Evolutionary conservation across 768 basidiomycete species (phyloP).

Genomic region (Phanerochaete sordida): DNA sequence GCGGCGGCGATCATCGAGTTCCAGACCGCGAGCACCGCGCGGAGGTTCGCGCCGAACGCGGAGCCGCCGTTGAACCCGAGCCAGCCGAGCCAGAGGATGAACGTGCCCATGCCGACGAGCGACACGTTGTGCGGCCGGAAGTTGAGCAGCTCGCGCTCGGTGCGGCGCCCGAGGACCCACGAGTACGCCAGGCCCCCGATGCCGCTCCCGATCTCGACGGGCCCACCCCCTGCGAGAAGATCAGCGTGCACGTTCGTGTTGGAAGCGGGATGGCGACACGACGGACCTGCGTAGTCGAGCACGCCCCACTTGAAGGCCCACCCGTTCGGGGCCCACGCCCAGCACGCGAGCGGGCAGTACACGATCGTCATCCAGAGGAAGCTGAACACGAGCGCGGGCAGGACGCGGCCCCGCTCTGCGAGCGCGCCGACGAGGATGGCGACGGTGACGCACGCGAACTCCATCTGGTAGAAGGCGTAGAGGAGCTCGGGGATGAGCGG

Average conservation of each 20-base stretch:
- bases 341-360: slow-evolving; percentile 84
- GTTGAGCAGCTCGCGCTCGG: slow-evolving; percentile 66
- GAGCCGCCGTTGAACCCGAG: slow-evolving; percentile 90
- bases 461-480: slow-evolving; percentile 86
- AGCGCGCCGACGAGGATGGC: slow-evolving; percentile 75
- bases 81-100: slow-evolving; percentile 87
- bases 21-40: slow-evolving; percentile 82
- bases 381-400: slow-evolving; percentile 76
- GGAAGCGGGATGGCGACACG: slow-evolving; percentile 9
- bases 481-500: slow-evolving; percentile 79
- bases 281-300: slow-evolving; percentile 80
- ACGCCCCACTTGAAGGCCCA: slow-evolving; percentile 87
- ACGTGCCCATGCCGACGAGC: slow-evolving; percentile 78
- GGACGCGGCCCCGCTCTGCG: slow-evolving; percentile 82
- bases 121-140: slow-evolving; percentile 90
- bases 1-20: slow-evolving; percentile 87
- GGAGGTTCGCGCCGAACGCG: slow-evolving; percentile 83
- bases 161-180: slow-evolving; percentile 80
- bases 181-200: slow-evolving; percentile 83
- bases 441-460: slow-evolving; percentile 80
- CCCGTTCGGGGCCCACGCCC: slow-evolving; percentile 78
- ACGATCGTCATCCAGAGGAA: slow-evolving; percentile 87
- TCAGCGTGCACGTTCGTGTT: background rate
- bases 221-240: slow-evolving; percentile 62
- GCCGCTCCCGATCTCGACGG: slow-evolving; percentile 86